phyloP scores from a whole-genome alignment of 1,284 basidiomycete genomes.

The Puccinia hordei region DNA sequence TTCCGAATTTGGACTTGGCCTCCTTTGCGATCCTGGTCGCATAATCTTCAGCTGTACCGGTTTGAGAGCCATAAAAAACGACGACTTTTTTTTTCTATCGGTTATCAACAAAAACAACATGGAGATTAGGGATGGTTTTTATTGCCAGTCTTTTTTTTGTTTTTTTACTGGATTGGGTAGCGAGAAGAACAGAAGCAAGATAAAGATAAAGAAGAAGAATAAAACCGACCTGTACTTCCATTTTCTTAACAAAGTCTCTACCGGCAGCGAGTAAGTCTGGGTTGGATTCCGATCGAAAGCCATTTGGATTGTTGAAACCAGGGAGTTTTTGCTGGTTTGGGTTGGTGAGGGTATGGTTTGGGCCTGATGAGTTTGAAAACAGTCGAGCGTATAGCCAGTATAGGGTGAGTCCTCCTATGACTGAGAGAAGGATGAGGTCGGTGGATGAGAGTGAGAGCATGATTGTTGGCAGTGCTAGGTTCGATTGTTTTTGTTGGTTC shows the following conservation, averaged over 20 bases:
- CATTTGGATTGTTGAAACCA: conserved; percentile 16
- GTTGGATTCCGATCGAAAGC: not conserved
- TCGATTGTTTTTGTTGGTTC: not conserved
- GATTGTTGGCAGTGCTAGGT: not conserved
- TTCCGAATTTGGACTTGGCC: conserved; percentile 87
- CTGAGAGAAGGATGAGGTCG: conserved; percentile 9
- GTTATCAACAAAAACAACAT: not conserved
- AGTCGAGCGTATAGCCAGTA: conserved; percentile 21
- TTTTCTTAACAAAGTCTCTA: conserved; percentile 39
- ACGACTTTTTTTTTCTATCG: conserved; percentile 78
- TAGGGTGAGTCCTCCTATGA: conserved; percentile 10
- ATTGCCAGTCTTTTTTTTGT: not conserved
- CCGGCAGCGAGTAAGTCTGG: conserved; percentile 11
- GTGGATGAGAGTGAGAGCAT: conserved; percentile 24
- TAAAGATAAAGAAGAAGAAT: no score
- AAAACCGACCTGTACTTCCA: conserved; percentile 25
- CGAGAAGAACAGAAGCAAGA: not conserved
- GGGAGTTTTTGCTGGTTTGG: not conserved
- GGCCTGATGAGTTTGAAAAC: conserved; percentile 7
- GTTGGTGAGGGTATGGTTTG: not conserved
- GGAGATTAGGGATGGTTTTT: not conserved
- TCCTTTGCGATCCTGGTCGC: conserved; percentile 80
- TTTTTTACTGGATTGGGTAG: not conserved
- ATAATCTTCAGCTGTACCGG: conserved; percentile 94
- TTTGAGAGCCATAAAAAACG: conserved; percentile 95